Base-by-base conservation (phyloP, 805 yeast genomes). In the Candida khao-thaluensis region DNA sequence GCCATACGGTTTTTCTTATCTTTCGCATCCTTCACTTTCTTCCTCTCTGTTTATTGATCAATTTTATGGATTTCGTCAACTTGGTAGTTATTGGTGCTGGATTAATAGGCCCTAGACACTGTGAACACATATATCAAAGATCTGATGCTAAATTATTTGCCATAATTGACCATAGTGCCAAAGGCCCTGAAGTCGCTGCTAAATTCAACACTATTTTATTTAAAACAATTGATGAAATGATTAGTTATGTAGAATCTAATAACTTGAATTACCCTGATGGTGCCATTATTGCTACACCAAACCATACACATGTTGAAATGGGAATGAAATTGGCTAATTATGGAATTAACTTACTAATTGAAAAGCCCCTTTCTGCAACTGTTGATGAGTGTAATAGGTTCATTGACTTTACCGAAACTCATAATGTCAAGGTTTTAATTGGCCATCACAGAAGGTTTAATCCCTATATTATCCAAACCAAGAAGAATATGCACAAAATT, bases 401-500 rank as follows among this genome's bases (percentile, higher is more conserved):
- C 24, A 62, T 37, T 20, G 36, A 39, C n/a, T 35, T 27, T 12
- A 22, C 22, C 15, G 28, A 38, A 7, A 23, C 24, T 18, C 41
- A 46, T 33, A 47, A 57, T 29, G 66, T 67, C 11, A 53, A 57
- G 34, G 53, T 67, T 9, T 52, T 68, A 39, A 61, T 68, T 26
- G 72, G 72, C 8, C 73, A 67, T 46, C 73, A 67, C 44, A 54
- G 73, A 21, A 48, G 73, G 12, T 68, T 67, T 44, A 68, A 67
- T 41, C 72, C 73, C 3, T 67, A 57, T 43, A 65, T 68, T 17
- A 55, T 66, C 1, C 60, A 62, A 17, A 59, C 72, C 24, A 67
- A 66, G 43, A 49, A 51, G n/a, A 53, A 62, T 38, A 46, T 67
- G 39, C 43, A 41, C 20, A 49, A 46, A 29, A 45, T 66, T 8